Evolutionary conservation across 148 eudicot genomes (phyloP), one percentile per base, ranked within the genome.

Genomic region (Selenicereus undatus): DNA sequence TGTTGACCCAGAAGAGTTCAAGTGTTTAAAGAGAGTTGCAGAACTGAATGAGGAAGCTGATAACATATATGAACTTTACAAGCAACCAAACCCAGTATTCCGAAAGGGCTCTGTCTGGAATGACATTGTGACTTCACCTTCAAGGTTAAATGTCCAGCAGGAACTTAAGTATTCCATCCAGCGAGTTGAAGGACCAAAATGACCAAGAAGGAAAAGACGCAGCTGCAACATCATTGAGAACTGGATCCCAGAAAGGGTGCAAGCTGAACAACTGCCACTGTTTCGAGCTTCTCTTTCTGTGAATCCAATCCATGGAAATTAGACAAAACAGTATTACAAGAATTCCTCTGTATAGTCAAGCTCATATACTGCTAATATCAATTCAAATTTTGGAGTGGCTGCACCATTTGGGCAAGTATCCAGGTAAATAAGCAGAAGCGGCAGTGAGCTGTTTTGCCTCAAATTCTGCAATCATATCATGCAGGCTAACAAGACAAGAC

Each of bases 1-100:
- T 75, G 94, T 97, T 45, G 99, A 97, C 81, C 98, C 97, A 81
- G 97, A 97, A 78, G 99, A 97, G 82, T 91, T 97, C 87, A 85
- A 85, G 73, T 83, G 89, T 79, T 64, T 97, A 85, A 89, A 94
- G 81, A 82, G 83, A 82, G 81, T 94, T 51, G 90, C 88, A 32
- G 87, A 85, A 81, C 84, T 92, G 83, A 92, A 97, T 70, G 99
- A 91, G 56, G 88, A 88, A 56, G 99, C 98, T 73, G 90, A 92
- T 83, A 89, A 90, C 86, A 88, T 97, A 56, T 86, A 90, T 35
- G 89, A 91, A 76, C 98, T 97, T 51, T 97, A 94, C 86, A 90
- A 83, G 84, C 80, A 48, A 16, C 90, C 91, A 39, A 86, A 89
- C 83, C 97, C 95, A 79, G 93, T 86, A 68, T 86, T 79, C 58